Conservation (phyloP, 306 rosid genomes). For the Corylus avellana region DNA sequence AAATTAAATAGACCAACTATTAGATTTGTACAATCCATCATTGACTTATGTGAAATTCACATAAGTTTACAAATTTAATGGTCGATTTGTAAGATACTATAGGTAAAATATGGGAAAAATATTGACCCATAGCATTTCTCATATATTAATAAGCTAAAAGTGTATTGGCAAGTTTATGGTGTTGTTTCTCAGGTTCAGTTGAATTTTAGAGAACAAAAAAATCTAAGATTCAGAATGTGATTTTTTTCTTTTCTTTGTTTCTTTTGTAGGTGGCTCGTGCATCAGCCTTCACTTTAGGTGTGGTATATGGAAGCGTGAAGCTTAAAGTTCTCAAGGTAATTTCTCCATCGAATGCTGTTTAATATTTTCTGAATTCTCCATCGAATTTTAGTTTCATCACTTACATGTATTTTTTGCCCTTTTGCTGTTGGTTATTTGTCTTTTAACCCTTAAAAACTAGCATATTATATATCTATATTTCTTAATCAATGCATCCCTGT, state of each 20-base stretch:
- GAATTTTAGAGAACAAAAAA: not conserved
- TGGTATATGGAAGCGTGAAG: constrained; percentile 48
- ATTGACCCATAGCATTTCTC: too few relatives aligned
- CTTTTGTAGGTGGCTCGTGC: constrained; percentile 47
- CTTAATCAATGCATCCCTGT: not conserved
- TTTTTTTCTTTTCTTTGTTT: not conserved
- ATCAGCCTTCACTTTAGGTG: constrained; percentile 41
- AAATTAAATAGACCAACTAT: too few relatives aligned
- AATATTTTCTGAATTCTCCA: not conserved
- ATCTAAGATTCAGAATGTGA: too few relatives aligned
- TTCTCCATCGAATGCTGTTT: not conserved
- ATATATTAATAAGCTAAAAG: too few relatives aligned
- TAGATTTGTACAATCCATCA: too few relatives aligned
- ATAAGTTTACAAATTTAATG: too few relatives aligned
- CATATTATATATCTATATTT: not conserved
- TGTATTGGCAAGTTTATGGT: not conserved
- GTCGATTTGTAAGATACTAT: too few relatives aligned
- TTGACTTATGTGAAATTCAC: too few relatives aligned
- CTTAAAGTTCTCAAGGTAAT: constrained; percentile 43
- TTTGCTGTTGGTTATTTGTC: not conserved
- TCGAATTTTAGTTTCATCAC: not conserved
- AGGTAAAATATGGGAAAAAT: too few relatives aligned
- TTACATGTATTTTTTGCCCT: not conserved
- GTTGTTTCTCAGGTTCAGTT: not conserved
- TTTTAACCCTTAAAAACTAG: not conserved